Conservation (phyloP, 2,329 filamentous ascomycete species). For the Xylariaceae sp. region DNA sequence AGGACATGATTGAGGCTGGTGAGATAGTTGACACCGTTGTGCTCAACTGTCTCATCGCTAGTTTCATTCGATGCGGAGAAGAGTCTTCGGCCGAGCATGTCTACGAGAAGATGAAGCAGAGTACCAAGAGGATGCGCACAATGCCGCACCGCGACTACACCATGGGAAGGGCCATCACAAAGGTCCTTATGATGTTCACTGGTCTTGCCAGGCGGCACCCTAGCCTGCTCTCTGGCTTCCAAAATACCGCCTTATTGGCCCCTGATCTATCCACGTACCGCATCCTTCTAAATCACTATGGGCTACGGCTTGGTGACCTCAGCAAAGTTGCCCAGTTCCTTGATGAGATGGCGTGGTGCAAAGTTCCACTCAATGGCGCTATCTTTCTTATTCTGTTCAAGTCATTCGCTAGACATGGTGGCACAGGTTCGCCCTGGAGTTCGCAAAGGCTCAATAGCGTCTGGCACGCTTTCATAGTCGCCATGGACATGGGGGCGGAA, state of each 20-base stretch:
- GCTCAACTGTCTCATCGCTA: constrained; percentile 79
- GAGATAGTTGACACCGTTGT: constrained; percentile 85
- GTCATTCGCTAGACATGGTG: constrained; percentile 72
- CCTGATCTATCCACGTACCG: constrained; percentile 77
- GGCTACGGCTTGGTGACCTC: constrained; percentile 63
- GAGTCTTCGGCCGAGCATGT: constrained; percentile 70
- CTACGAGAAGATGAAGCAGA: constrained; percentile 75
- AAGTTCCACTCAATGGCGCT: constrained; percentile 64
- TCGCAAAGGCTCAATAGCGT: constrained; percentile 60
- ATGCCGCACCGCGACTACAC: constrained; percentile 44
- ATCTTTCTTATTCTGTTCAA: constrained; percentile 79
- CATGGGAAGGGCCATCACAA: constrained; percentile 46
- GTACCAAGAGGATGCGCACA: constrained; percentile 39
- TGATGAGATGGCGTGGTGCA: constrained; percentile 70
- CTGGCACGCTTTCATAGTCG: constrained; percentile 58
- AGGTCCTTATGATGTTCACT: constrained; percentile 54
- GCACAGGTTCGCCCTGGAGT: constrained; percentile 65
- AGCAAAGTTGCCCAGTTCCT: constrained; percentile 65
- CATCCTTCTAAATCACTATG: constrained; percentile 71
- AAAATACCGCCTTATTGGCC: constrained; percentile 59
- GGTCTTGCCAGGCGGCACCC: constrained; percentile 51
- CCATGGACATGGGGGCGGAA: constrained; percentile 43
- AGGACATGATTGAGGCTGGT: constrained; percentile 73
- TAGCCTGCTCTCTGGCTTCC: constrained; percentile 48
- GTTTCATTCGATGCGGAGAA: constrained; percentile 72